A percentile compares a stretch with the other conserved stretches of the same genome.
phyloP scores from a whole-genome alignment of 345 rosid species.

The Ceriops zippeliana region DNA sequence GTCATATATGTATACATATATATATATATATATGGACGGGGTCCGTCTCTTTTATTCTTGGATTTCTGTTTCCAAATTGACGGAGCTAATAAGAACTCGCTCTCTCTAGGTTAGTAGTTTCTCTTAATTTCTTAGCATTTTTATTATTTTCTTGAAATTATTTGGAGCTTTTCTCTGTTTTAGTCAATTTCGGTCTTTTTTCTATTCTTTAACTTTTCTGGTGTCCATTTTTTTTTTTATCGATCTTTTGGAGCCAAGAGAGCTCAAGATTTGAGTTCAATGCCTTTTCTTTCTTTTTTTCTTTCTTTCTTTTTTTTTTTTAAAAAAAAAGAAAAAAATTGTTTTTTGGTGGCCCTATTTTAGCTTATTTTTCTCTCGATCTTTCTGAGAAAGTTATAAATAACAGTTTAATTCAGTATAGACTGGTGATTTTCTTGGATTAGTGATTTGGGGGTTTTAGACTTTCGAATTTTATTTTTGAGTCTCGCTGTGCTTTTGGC shows the following conservation, averaged over 20 bases:
- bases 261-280: conserved; percentile 13
- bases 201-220: background rate
- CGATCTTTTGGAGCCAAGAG: conserved; percentile 21
- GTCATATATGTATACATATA: conserved; percentile 13
- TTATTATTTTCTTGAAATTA: background rate
- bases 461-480: background rate
- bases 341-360: background rate
- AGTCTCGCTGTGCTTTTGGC: background rate
- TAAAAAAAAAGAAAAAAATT: background rate
- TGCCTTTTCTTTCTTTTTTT: background rate
- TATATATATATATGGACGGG: conserved; percentile 3
- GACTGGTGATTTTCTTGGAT: conserved; percentile 13
- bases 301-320: too few species aligned
- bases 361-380: conserved; percentile 16
- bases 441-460: conserved; percentile 12
- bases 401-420: conserved; percentile 12
- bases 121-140: background rate
- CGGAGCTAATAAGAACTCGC: conserved; percentile 21
- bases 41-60: background rate
- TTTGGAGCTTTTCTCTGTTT: background rate
- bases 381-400: conserved; percentile 17
- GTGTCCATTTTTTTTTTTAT: background rate
- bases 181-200: background rate
- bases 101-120: conserved; percentile 37
- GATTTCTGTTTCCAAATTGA: conserved; percentile 21